Conservation (phyloP, 257 asterid genomes). For the Primulina tabacum region DNA sequence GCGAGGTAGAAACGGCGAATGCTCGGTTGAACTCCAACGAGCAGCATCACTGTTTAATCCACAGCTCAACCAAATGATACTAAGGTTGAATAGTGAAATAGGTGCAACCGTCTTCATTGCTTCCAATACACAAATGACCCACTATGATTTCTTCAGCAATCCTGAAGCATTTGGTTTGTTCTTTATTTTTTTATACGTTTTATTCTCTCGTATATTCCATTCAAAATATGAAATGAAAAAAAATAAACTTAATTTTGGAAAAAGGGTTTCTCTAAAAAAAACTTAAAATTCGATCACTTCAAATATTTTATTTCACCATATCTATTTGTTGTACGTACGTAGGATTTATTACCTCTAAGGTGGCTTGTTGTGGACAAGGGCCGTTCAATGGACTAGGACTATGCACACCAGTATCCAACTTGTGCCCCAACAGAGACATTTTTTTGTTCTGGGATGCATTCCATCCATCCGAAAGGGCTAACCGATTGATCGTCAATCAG, state of each 20-base stretch:
- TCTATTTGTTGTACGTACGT: background rate
- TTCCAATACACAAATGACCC: conserved; percentile 54
- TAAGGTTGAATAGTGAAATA: conserved; percentile 44
- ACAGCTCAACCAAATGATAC: conserved; percentile 53
- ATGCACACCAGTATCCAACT: conserved; percentile 40
- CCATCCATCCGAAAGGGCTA: conserved; percentile 51
- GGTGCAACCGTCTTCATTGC: conserved; percentile 61
- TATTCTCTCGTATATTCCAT: background rate
- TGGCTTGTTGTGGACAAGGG: conserved; percentile 61
- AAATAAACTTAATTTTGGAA: no score
- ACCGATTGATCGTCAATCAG: conserved; percentile 31
- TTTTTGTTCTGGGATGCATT: conserved; percentile 57
- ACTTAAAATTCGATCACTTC: no score
- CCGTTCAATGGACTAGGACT: conserved; percentile 46
- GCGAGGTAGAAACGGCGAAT: conserved; percentile 59
- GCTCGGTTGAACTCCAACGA: conserved; percentile 57
- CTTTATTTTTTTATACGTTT: background rate
- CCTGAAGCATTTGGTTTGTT: conserved; percentile 64
- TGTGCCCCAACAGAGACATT: conserved; percentile 42
- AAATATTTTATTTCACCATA: no score
- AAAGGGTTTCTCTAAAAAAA: no score
- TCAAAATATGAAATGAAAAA: background rate
- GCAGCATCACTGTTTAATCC: conserved; percentile 68
- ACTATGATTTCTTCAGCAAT: conserved; percentile 58
- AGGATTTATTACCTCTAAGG: conserved; percentile 41